Percentiles rank a stretch among this genome's conserved stretches.
These are phyloP conservation scores for Ophidiomyces ophidiicola DNA, from an alignment of 2,329 filamentous ascomycete species.

Conservation along the genomic window DNA sequence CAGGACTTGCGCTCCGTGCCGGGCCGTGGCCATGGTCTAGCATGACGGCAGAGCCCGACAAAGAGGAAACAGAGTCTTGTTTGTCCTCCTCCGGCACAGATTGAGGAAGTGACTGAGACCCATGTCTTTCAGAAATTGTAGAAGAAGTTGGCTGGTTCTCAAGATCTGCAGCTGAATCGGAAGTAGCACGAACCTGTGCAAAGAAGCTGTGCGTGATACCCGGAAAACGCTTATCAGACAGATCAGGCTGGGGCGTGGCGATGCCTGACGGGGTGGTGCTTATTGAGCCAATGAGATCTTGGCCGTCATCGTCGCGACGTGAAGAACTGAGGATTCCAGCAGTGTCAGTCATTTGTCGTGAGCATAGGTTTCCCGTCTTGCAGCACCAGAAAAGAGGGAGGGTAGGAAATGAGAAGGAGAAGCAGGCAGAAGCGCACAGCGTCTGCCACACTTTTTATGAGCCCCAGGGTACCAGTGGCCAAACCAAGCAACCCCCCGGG, in stretches of 20 bases:
- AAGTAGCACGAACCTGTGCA: constrained; percentile 93
- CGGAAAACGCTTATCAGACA: constrained; percentile 85
- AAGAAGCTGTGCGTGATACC: constrained; percentile 94
- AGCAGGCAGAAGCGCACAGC: too few relatives aligned
- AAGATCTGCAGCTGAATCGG: constrained; percentile 52
- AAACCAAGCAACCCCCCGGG: too few relatives aligned
- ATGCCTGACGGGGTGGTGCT: constrained; percentile 82
- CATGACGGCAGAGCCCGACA: constrained; percentile 33
- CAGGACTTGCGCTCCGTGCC: constrained; percentile 21
- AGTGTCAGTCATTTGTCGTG: constrained; percentile 21
- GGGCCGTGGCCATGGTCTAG: constrained; percentile 29
- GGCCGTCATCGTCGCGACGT: constrained; percentile 30
- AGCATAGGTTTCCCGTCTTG: neutral
- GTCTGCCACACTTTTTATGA: too few relatives aligned
- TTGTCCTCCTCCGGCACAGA: constrained; percentile 18
- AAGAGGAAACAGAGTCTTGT: constrained; percentile 22
- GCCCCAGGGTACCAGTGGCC: too few relatives aligned
- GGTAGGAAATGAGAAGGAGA: neutral
- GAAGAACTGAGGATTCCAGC: constrained; percentile 8
- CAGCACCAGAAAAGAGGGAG: neutral
- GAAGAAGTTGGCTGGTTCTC: constrained; percentile 29
- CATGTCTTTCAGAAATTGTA: constrained; percentile 16
- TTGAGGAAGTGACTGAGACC: constrained; percentile 19
- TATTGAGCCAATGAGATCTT: constrained; percentile 49
- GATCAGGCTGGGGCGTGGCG: constrained; percentile 85